Base-by-base conservation (phyloP, 2,329 filamentous ascomycete species). In the Colletotrichum horii region DNA sequence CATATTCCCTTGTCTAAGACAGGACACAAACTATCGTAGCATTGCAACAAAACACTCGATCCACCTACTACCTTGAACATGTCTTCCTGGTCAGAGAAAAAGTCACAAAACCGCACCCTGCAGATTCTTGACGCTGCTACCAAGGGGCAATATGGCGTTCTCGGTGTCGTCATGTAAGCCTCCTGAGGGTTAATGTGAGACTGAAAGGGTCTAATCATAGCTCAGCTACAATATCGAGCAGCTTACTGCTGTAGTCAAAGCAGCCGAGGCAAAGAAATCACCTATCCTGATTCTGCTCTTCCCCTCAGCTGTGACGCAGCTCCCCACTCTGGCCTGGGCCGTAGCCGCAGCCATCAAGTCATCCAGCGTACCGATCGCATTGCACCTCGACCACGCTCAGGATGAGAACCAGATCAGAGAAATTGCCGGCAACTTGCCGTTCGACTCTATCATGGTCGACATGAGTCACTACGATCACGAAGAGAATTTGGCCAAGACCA, bases 401-500 rank as follows among this genome's bases (percentile, higher is more conserved):
- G 88, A 88, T 8, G 89, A 90, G 34, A 88, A 88, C 71, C 88
- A 91, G 58, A 92, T 94, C 76, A 87, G 88, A 7, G 84, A 84
- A 0, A 58, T 73, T 22, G 91, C 91, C 0, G 91, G 91, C 0
- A 84, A 86, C 3, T 85, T 91, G 48, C 87, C 87, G 0, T 94
- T 95, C 78, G 93, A 95, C 81, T 90, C 87, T 69, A 94, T 95
- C 81, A 95, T 95, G 93, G 91, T 95, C 0, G 94, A 95, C 83
- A 95, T 95, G 93, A 91, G 88, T 74, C 93, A 95, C 81, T 91
- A 93, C 80, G 92, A 94, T 78, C 92, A 92, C 79, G 92, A 89
- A 70, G 93, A 94, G 84, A 95, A 95, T 80, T 85, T 95, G 48
- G 85, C 87, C 6, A 87, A 89, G 81, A 94, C 92, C 19, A 87